Percentiles rank a stretch among this genome's conserved stretches.
These are phyloP conservation scores for Drechslera avenae DNA, from an alignment of 2,329 filamentous ascomycete genomes.

Conservation along the genomic window DNA sequence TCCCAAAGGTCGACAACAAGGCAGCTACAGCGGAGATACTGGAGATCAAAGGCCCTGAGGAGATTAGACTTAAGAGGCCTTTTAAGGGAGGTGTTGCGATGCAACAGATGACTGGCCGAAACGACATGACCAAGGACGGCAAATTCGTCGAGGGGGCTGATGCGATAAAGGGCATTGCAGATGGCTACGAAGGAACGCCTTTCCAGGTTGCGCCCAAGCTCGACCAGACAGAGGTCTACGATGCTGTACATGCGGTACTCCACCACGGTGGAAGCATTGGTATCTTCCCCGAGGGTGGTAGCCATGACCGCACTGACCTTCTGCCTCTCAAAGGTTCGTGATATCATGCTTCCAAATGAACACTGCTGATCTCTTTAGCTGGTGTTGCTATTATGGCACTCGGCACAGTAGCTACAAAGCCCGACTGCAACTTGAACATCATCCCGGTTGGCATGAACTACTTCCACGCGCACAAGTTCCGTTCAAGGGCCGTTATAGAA, in stretches of 20 bases:
- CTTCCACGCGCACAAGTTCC: conserved; percentile 98
- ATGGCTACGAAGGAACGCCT: conserved; percentile 72
- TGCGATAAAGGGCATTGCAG: conserved; percentile 58
- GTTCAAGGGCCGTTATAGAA: conserved; percentile 92
- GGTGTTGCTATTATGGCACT: conserved; percentile 98
- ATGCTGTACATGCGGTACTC: conserved; percentile 86
- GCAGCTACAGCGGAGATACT: conserved; percentile 84
- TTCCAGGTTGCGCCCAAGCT: conserved; percentile 92
- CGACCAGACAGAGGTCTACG: conserved; percentile 90
- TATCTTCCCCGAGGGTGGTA: conserved; percentile 96
- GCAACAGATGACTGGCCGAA: conserved; percentile 79
- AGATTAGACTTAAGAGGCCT: conserved; percentile 83
- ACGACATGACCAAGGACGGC: conserved; percentile 71
- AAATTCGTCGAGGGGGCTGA: conserved; percentile 62
- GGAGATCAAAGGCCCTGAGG: conserved; percentile 77
- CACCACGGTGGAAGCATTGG: conserved; percentile 86
- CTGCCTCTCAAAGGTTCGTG: conserved; percentile 73
- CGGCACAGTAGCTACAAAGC: conserved; percentile 82
- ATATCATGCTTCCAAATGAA: neutral
- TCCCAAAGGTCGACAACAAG: conserved; percentile 81
- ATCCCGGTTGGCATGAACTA: conserved; percentile 99
- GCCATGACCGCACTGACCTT: conserved; percentile 90
- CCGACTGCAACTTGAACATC: conserved; percentile 88
- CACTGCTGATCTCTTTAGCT: conserved; percentile 56
- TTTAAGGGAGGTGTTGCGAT: conserved; percentile 79